These are phyloP conservation scores for Sporothrix dimorphospora DNA, from an alignment of 2,329 filamentous ascomycete genomes.

Conservation along the genomic window DNA sequence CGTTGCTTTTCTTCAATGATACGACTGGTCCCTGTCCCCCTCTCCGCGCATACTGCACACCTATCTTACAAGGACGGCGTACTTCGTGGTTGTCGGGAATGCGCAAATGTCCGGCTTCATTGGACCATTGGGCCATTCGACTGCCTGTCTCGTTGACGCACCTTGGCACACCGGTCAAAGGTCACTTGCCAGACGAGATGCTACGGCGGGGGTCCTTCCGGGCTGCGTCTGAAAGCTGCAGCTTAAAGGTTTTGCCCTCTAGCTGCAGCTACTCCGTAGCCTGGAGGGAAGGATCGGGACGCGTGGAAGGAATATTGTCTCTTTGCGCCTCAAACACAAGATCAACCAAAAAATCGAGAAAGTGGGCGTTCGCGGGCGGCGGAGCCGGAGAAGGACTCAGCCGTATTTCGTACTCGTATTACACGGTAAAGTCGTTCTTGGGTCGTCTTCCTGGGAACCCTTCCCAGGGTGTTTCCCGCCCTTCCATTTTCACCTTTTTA, in stretches of 20 bases:
- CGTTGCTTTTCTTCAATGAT: background rate
- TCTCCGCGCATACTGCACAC: no score
- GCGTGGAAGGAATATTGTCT: background rate
- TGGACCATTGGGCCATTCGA: no score
- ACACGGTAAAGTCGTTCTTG: no score
- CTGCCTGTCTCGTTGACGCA: background rate
- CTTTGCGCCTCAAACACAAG: background rate
- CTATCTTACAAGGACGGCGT: no score
- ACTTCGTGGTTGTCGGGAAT: no score
- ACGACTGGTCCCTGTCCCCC: no score
- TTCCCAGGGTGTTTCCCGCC: background rate
- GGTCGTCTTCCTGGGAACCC: background rate
- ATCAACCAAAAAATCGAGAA: background rate
- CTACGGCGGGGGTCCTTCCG: background rate
- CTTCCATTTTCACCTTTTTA: background rate
- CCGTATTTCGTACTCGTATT: background rate
- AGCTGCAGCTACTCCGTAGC: background rate
- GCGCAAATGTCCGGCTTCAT: no score
- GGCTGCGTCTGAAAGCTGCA: background rate
- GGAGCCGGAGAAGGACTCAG: background rate
- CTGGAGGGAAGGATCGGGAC: background rate
- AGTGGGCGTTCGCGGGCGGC: background rate
- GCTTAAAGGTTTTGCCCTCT: background rate
- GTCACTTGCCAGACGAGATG: background rate
- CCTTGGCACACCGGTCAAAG: background rate